Evolutionary conservation across 2,329 filamentous ascomycete genomes (phyloP), one percentile per base, ranked within the genome.

Genomic region (Allantophomopsis lycopodina): DNA sequence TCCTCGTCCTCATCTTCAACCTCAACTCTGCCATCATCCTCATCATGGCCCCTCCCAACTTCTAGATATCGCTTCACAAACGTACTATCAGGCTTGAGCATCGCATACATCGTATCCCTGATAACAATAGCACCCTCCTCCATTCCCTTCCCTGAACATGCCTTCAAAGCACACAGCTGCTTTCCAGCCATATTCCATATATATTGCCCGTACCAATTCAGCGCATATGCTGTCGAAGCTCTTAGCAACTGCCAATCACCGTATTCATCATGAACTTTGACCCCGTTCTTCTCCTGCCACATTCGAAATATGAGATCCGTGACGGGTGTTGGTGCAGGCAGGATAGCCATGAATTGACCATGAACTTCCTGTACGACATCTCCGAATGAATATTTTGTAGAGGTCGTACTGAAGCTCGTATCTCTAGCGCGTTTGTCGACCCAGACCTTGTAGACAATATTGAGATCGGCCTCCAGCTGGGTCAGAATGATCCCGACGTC

Each of bases 191-290:
- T 49, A 36, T 41, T 44, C 55, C 55, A 58, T 2, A 45, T 38
- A 5, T 55, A 42, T 12, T 8, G 11, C 8, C 23, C 7, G 23
- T 28, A 12, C 23, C 23, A 6, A 1, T 16, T 43, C 2, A 15
- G 4, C 3, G 43, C 18, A 7, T 37, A 38, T 4, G 54, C 43
- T 4, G 59, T 51, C 1, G 65, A 69, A 2, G 68, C 67, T 35
- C 60, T 63, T 5, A 71, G 47, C 0, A 59, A 43, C 1, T 63
- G 57, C 69, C 69, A 72, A 0, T 45, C 16, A 15, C 56, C 47
- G 10, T 47, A 37, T 7, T 51, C 48, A 2, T 41, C 32, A 28
- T 28, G 23, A 8, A 28, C 8, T 6, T 12, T 28, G 23, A 8
- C 23, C 11, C 11, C 23, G 23, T 28, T 28, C 23, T 12, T 28